Conservation (phyloP, 2,329 filamentous ascomycete genomes). For the Ophiocordyceps camponoti-floridani region DNA sequence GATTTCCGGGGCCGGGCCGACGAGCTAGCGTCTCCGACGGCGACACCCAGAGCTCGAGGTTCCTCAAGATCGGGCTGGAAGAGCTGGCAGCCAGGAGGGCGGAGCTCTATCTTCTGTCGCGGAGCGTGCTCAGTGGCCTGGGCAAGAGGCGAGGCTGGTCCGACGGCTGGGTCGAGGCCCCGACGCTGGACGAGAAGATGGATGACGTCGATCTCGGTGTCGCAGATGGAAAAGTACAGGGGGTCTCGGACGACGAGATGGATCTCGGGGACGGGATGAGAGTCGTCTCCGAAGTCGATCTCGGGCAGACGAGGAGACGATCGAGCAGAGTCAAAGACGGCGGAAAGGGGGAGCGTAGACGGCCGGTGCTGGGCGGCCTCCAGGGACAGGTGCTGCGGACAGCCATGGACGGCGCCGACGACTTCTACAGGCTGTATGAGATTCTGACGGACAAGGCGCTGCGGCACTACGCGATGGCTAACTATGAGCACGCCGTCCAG, state of each 20-base stretch:
- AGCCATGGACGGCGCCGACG: slow-evolving; percentile 41
- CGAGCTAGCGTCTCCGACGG: slow-evolving; percentile 18
- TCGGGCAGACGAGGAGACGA: not conserved
- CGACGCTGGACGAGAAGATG: slow-evolving; percentile 31
- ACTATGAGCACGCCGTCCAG: slow-evolving; percentile 60
- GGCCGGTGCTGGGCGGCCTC: slow-evolving; percentile 9
- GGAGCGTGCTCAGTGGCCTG: slow-evolving; percentile 59
- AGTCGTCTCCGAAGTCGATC: not conserved
- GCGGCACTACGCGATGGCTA: slow-evolving; percentile 66
- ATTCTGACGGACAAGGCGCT: slow-evolving; percentile 71
- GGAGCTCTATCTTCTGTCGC: slow-evolving; percentile 63
- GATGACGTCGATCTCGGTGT: slow-evolving; percentile 35
- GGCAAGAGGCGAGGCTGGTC: slow-evolving; percentile 59
- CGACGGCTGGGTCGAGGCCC: slow-evolving; percentile 53
- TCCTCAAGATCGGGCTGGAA: slow-evolving; percentile 50
- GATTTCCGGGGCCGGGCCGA: slow-evolving; percentile 31
- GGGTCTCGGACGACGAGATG: slow-evolving; percentile 9
- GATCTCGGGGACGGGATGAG: slow-evolving; percentile 3
- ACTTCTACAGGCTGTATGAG: slow-evolving; percentile 52
- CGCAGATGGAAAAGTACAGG: slow-evolving; percentile 11
- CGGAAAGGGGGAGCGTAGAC: not conserved
- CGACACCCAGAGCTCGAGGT: slow-evolving; percentile 24
- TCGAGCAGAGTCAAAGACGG: not conserved
- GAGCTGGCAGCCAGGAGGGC: slow-evolving; percentile 70
- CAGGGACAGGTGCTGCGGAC: slow-evolving; percentile 35